A percentile compares a stretch with the other conserved stretches of the same genome.
phyloP scores from a whole-genome alignment of 1,139 yeast genomes.

The Candida freyschussii region DNA sequence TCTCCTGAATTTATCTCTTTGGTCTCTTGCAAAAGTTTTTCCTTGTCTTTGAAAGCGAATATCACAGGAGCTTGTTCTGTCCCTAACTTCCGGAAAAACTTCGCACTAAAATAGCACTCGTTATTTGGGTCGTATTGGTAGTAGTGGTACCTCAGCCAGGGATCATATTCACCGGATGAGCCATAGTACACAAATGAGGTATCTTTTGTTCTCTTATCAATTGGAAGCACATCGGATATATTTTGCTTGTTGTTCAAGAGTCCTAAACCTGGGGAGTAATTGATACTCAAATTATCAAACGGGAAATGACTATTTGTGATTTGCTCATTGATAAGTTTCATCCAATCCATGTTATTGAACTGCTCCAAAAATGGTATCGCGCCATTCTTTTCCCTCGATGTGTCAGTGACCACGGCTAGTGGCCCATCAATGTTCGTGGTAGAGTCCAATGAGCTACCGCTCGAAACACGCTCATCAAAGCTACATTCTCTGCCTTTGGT shows the following conservation, averaged over 20 bases:
- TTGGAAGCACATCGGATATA: neutral
- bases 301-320: conserved; percentile 4
- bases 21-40: conserved; percentile 1
- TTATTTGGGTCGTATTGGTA: conserved; percentile 11
- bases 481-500: conserved; percentile 5
- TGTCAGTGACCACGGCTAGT: neutral
- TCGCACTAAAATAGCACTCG: conserved; percentile 10
- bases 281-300: conserved; percentile 5
- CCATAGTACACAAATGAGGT: conserved; percentile 6
- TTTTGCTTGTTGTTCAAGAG: conserved; percentile 1
- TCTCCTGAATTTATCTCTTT: conserved; percentile 2
- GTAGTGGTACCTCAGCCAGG: conserved; percentile 10
- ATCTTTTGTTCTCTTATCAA: conserved; percentile 3
- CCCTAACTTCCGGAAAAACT: conserved; percentile 11
- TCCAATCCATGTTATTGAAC: conserved; percentile 6
- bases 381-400: too few species aligned
- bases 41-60: conserved; percentile 6
- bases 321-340: conserved; percentile 7
- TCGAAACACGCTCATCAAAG: neutral
- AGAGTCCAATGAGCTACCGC: neutral
- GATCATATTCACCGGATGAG: conserved; percentile 12
- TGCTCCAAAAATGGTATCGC: too few species aligned
- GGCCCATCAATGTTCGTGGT: conserved; percentile 1
- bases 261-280: conserved; percentile 5
- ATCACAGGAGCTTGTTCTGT: conserved; percentile 6